Base-by-base conservation (phyloP, 2,329 filamentous ascomycete species). In the Dothistroma pini region DNA sequence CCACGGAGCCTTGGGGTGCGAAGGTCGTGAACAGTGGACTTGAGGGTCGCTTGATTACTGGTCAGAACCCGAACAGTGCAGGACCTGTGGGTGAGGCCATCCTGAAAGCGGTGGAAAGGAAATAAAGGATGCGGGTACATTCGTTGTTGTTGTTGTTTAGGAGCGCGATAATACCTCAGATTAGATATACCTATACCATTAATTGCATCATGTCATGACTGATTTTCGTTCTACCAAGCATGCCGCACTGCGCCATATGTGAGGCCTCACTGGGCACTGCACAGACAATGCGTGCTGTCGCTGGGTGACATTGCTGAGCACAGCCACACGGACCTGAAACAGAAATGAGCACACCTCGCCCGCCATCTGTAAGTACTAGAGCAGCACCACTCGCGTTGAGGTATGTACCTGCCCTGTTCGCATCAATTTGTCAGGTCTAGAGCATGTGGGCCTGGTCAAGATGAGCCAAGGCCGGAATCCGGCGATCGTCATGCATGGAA, bases 1-100 rank as follows among this genome's bases (percentile, higher is more conserved):
- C 84, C 0, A 21, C 22, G 10, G 73, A 83, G 70, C 77, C 79
- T n/a, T 77, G 77, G 75, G 74, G 68, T 1, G 69, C 68, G 64
- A 80, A 80, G 74, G 75, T 81, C 8, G 78, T 77, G 21, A 71
- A 76, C 21, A 68, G 71, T 11, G 57, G 57, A 10, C 21, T 29
- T 38, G 69, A 71, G 6, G 72, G 71, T 7, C 66, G 70, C 44
- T 63, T 82, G 63, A 79, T 82, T 54, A 82, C 80, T 0, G 80
- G 80, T 0, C 80, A 82, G 72, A 82, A 82, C 60, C 79, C 79
- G 1, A 71, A 74, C 6, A 79, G 76, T 68, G 79, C 78, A 10
- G 71, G 69, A 1, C 75, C 68, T 0, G 74, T 81, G 38, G 80
- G 75, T 0, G 73, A 79, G 69, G 79, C 74, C 16, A 72, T 82